phyloP scores from a whole-genome alignment of 2,329 filamentous ascomycete species.

The Zalaria sp. region DNA sequence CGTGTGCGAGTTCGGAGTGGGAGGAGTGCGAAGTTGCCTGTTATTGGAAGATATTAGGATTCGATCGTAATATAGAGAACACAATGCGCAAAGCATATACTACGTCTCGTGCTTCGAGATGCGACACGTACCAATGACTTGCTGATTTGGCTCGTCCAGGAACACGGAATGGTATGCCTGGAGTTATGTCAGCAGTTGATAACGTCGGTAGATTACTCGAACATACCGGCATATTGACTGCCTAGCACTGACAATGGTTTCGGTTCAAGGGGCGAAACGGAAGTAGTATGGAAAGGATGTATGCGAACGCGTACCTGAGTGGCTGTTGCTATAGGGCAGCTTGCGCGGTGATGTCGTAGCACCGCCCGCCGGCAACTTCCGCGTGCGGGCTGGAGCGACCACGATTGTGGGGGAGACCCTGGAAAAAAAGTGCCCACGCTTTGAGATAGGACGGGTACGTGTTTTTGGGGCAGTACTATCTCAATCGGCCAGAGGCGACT shows the following conservation, averaged over 20 bases:
- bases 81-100: neutral
- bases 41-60: slow-evolving; percentile 1
- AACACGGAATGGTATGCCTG: slow-evolving; percentile 98
- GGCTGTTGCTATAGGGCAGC: neutral
- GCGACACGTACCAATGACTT: slow-evolving; percentile 42
- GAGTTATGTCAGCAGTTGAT: slow-evolving; percentile 6
- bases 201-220: neutral
- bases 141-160: slow-evolving; percentile 61
- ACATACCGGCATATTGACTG: slow-evolving; percentile 2
- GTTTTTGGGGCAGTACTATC: no score
- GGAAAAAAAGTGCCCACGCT: no score
- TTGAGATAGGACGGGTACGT: no score
- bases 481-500: no score
- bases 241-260: neutral
- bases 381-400: no score
- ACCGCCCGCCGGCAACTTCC: no score
- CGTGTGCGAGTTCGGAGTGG: slow-evolving; percentile 89
- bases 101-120: neutral
- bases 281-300: neutral
- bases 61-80: neutral
- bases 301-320: neutral
- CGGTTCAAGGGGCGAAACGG: neutral
- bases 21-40: slow-evolving; percentile 86
- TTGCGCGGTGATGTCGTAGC: no score
- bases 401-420: no score